These are phyloP conservation scores for Coemansia sp. DNA, from an alignment of 192 early-diverging fungal genomes.

Conservation along the genomic window DNA sequence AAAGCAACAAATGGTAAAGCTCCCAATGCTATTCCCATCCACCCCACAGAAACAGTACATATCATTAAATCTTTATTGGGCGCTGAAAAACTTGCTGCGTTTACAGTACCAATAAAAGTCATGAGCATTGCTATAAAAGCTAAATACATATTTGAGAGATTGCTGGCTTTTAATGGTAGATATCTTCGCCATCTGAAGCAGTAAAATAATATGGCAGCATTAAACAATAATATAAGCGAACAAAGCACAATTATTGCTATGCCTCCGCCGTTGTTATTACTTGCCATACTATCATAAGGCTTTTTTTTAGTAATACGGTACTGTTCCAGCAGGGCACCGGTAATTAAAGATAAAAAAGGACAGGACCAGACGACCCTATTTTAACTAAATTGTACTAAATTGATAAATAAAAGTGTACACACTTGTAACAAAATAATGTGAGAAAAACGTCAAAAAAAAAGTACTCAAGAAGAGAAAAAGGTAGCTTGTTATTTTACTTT, in stretches of 20 bases:
- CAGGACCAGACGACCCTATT: no score
- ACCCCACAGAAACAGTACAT: slow-evolving; percentile 36
- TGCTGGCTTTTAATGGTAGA: slow-evolving; percentile 31
- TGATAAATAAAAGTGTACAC: no score
- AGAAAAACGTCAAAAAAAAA: no score
- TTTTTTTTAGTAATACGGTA: no score
- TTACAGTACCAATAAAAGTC: slow-evolving; percentile 38
- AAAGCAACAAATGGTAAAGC: slow-evolving; percentile 29
- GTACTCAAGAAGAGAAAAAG: no score
- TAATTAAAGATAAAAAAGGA: no score
- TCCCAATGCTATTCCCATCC: slow-evolving; percentile 46
- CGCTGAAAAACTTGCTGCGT: slow-evolving; percentile 15
- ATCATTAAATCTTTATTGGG: slow-evolving; percentile 24
- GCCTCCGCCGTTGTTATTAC: slow-evolving; percentile 20
- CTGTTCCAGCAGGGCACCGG: no score
- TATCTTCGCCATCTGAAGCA: slow-evolving; percentile 36
- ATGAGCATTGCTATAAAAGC: slow-evolving; percentile 34
- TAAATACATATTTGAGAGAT: slow-evolving; percentile 43
- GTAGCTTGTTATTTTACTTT: no score
- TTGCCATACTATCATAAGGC: slow-evolving; percentile 1
- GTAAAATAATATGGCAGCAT: slow-evolving; percentile 31
- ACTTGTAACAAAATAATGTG: no score
- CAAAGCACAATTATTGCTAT: slow-evolving; percentile 38
- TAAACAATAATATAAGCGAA: slow-evolving; percentile 14
- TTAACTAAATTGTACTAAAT: no score